Base-by-base conservation (phyloP, 495 filamentous ascomycete genomes). In the Physcia stellaris region DNA sequence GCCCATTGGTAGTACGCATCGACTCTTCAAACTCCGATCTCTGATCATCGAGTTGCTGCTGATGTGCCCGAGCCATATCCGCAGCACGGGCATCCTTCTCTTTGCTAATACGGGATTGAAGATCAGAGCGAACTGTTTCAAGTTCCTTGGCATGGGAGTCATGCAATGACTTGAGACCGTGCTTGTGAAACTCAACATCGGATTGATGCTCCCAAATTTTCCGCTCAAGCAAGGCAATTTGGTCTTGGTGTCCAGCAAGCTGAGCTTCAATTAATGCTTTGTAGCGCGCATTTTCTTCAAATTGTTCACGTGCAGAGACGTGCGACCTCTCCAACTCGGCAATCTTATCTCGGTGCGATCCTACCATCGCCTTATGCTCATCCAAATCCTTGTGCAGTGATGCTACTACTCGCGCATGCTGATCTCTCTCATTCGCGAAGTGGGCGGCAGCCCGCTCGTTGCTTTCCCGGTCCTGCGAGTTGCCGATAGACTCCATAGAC, bases 361-460 rank as follows among this genome's bases (percentile, higher is more conserved):
- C 68, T 48, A 86, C 74, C 19, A 78, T 73, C 12, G 67, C 55
- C 60, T 81, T 86, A 57, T 92, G 83, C 42, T 81, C 73, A 21
- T 84, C 77, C 40, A 96, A 79, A 47, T 87, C 75, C 39, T 61
- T 66, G 43, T 81, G 80, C 29, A 99, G 59, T 22, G 64, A 61
- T 22, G 70, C 63, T 22, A 93, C 67, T 26, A 41, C 44, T 21
- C 43, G 27, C 12, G 28, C 38, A 22, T 41, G 38, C 21, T 32
- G 38, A 27, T 15, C 31, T 18, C 5, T 35, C 13, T 7, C 7
- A 28, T 78, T 53, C 24, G 79, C 69, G 39, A 79, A 63, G 43
- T 94, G 81, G 48, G 68, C 68, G 10, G 39, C 51, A 20, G 63
- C 62, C 48, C 77, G 74, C 34, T 54, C 49, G 34, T 74, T 67